phyloP scores from a whole-genome alignment of 148 eudicot species.

The Nepenthes mirabilis region DNA sequence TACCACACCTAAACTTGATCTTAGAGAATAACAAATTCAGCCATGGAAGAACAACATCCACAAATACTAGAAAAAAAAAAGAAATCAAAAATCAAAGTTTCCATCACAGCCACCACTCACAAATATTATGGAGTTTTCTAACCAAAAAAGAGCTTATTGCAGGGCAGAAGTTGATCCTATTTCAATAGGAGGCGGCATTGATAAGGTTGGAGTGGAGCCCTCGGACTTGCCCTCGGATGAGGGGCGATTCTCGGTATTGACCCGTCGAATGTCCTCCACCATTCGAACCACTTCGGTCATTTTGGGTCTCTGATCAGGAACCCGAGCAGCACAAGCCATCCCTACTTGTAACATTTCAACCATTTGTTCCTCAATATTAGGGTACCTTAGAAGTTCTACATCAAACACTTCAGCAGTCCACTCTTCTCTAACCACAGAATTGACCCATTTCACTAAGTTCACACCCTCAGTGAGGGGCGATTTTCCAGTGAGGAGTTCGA shows the following conservation, averaged over 20 bases:
- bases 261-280: conserved; percentile 50
- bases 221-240: conserved; percentile 20
- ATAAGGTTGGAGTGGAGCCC: conserved; percentile 34
- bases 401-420: conserved; percentile 96
- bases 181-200: too few species aligned
- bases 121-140: too few species aligned
- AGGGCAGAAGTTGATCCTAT: too few species aligned
- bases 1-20: too few species aligned
- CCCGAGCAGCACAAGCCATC: conserved; percentile 39
- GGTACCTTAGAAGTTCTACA: conserved; percentile 49
- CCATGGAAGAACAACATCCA: too few species aligned
- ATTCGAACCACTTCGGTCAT: conserved; percentile 47
- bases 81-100: too few species aligned
- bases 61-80: too few species aligned
- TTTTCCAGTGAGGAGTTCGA: conserved; percentile 80
- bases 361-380: conserved; percentile 73
- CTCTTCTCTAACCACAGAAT: conserved; percentile 79
- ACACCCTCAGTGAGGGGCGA: conserved; percentile 46
- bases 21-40: too few species aligned
- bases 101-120: too few species aligned
- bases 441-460: conserved; percentile 67
- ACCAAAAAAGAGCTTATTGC: too few species aligned
- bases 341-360: conserved; percentile 72
- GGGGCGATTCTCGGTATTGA: conserved; percentile 14
- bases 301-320: conserved; percentile 51